Evolutionary conservation across 2,329 filamentous ascomycete genomes (phyloP), one percentile per base, ranked within the genome.

Genomic region (Leptosphaerulina australis): DNA sequence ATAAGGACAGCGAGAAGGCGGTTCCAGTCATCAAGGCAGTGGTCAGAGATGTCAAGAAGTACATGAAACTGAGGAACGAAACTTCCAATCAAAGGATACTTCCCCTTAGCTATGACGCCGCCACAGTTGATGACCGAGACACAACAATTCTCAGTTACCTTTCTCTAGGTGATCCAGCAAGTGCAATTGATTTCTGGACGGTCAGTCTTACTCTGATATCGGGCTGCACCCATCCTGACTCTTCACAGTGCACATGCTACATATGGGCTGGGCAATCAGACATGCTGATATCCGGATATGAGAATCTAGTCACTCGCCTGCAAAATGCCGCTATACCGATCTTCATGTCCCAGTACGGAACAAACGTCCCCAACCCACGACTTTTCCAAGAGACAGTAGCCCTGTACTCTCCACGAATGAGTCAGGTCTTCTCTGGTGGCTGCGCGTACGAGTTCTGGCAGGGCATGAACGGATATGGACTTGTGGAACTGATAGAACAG

Each of bases 401-500:
- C 12, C 21, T 58, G 5, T 58, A 55, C 38, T 58, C 49, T 3
- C 38, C 37, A 17, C 22, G 5, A 3, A 55, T 55, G 43, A 53
- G 38, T 18, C 37, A 44, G 8, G 33, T 55, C 15, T 53, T 58
- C 26, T 58, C 52, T n/a, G 55, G 52, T 33, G 52, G 55, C 15
- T 55, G 48, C 11, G 55, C 18, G 2, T 58, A 58, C 26, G 48
- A 50, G 22, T 53, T 55, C 17, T 55, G 44, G 44, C 29, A 58
- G 33, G 14, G 20, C 9, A 0, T 30, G 5, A 58, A 58, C 20
- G 21, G 14, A 11, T 55, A 58, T 25, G 52, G 55, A 0, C 36
- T 58, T 3, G 43, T 55, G 2, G 44, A 58, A 12, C 15, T 53
- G 12, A 9, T 48, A 4, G 8, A 36, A 12, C 18, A 51, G 22